Evolutionary conservation across 495 filamentous ascomycete species (phyloP).

Genomic region (Rusavskia elegans): DNA sequence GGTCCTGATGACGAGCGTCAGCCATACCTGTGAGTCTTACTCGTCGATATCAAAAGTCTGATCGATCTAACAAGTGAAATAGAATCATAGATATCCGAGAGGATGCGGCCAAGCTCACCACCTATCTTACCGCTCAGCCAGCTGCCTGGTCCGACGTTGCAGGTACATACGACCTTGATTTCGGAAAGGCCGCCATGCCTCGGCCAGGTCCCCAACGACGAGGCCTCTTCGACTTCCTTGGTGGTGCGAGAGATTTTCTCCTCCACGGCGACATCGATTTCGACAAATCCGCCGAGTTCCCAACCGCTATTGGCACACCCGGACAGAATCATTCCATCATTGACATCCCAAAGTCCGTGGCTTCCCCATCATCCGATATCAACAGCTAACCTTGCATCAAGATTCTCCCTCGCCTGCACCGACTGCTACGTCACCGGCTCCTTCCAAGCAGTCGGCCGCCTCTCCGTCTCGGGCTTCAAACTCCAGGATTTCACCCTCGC

Average conservation of each 20-base stretch:
- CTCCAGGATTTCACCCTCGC: constrained; percentile 13
- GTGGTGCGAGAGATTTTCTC: background rate
- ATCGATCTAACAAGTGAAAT: background rate
- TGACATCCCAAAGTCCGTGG: background rate
- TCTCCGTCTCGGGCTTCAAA: constrained; percentile 16
- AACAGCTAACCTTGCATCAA: background rate
- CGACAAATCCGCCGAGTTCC: constrained; percentile 9
- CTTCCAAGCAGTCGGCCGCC: constrained; percentile 14
- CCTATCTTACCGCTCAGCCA: constrained; percentile 10
- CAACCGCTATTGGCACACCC: constrained; percentile 6
- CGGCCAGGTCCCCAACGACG: constrained; percentile 2
- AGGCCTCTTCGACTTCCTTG: background rate
- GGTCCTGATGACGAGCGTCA: constrained; percentile 15
- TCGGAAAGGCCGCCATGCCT: background rate
- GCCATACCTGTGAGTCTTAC: constrained; percentile 15
- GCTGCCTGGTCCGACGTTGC: constrained; percentile 18
- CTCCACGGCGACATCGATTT: constrained; percentile 1
- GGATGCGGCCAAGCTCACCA: constrained; percentile 11
- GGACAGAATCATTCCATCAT: background rate
- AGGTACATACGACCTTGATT: constrained; percentile 19
- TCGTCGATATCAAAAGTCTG: background rate
- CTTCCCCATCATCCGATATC: background rate
- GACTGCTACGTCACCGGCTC: constrained; percentile 19
- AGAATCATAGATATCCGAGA: constrained; percentile 17
- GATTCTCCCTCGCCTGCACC: constrained; percentile 15